phyloP scores from a whole-genome alignment of 2,329 filamentous ascomycete genomes.

The Beauveria brongniartii region DNA sequence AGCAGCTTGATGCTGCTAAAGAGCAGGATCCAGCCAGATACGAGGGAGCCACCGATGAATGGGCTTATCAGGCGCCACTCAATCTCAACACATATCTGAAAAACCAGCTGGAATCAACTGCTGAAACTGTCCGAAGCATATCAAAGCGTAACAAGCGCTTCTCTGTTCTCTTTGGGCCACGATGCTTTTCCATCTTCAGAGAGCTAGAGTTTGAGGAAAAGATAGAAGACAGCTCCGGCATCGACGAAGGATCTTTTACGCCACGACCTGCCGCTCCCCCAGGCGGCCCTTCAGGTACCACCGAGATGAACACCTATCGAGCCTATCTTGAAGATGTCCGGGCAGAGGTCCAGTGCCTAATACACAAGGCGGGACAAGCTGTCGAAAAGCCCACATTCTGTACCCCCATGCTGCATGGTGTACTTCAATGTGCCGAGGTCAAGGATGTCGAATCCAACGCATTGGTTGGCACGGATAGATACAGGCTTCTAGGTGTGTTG shows the following conservation, averaged over 20 bases:
- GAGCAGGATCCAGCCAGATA: conserved; percentile 41
- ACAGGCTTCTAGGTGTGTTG: conserved; percentile 29
- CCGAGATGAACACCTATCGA: conserved; percentile 33
- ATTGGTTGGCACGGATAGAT: conserved; percentile 25
- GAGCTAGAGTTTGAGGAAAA: conserved; percentile 41
- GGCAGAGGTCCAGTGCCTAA: conserved; percentile 38
- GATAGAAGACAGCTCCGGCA: conserved; percentile 27
- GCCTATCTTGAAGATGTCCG: conserved; percentile 43
- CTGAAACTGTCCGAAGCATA: conserved; percentile 35
- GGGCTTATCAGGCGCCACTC: conserved; percentile 30
- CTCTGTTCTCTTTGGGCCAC: conserved; percentile 42
- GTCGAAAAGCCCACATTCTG: conserved; percentile 24
- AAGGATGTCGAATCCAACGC: conserved; percentile 19
- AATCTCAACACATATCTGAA: conserved; percentile 45
- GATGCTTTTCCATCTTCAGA: conserved; percentile 40
- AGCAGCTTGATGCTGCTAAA: conserved; percentile 31
- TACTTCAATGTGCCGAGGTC: conserved; percentile 25
- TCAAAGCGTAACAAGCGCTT: conserved; percentile 51
- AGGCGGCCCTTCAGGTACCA: conserved; percentile 25
- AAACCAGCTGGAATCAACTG: conserved; percentile 35
- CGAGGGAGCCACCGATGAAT: conserved; percentile 32
- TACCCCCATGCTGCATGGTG: conserved; percentile 22
- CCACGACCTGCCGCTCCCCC: conserved; percentile 27
- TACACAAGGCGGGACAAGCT: conserved; percentile 25
- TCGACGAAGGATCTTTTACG: conserved; percentile 31